phyloP scores from a whole-genome alignment of 2,329 filamentous ascomycete genomes.

The Rutstroemia sp. region DNA sequence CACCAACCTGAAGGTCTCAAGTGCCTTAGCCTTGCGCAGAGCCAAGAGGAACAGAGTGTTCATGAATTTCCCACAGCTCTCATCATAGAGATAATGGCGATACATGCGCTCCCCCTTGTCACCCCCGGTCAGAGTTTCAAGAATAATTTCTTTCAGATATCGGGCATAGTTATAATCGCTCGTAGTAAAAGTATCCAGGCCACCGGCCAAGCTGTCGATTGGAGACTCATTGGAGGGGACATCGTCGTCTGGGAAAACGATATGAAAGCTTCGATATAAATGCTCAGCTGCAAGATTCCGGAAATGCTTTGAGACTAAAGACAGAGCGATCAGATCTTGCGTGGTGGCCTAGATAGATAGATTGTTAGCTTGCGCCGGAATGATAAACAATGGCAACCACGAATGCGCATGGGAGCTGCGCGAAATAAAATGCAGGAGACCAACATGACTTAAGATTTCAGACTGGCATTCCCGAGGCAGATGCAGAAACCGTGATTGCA shows the following conservation, averaged over 20 bases:
- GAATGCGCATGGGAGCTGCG: too few relatives aligned
- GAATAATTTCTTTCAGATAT: constrained; percentile 46
- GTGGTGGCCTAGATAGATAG: constrained; percentile 38
- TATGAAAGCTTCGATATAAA: constrained; percentile 53
- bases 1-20: constrained; percentile 50
- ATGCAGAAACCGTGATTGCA: too few relatives aligned
- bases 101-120: constrained; percentile 46
- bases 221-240: constrained; percentile 43
- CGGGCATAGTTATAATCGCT: constrained; percentile 57
- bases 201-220: constrained; percentile 50
- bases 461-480: too few relatives aligned
- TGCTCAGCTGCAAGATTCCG: constrained; percentile 49
- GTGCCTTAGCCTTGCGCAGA: constrained; percentile 44
- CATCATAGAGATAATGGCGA: constrained; percentile 45
- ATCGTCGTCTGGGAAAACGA: constrained; percentile 54
- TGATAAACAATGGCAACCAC: too few relatives aligned
- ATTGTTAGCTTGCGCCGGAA: background rate
- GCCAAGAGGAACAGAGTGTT: constrained; percentile 52
- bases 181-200: constrained; percentile 53
- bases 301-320: constrained; percentile 51
- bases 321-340: constrained; percentile 47
- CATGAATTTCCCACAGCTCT: constrained; percentile 56
- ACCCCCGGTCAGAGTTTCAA: constrained; percentile 48
- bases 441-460: too few relatives aligned
- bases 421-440: too few relatives aligned